A percentile compares a stretch with the other conserved stretches of the same genome.
These are phyloP conservation scores for Podaxis sp. DNA, from an alignment of 768 basidiomycete genomes.

Conservation along the genomic window DNA sequence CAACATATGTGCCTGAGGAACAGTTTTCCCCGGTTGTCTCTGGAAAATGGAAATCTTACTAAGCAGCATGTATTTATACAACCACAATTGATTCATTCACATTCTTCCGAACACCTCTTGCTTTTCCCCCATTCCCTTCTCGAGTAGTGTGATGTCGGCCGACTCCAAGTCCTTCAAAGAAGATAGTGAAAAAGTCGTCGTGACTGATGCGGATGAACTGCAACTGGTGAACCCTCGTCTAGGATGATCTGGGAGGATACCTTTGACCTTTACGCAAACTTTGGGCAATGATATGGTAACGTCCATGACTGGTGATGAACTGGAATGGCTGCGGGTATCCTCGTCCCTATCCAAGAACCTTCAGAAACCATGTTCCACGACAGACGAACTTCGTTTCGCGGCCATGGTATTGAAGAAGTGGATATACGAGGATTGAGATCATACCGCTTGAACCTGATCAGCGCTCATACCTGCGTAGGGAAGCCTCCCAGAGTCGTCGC, in stretches of 20 bases:
- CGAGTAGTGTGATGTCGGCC: constrained; percentile 19
- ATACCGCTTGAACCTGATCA: constrained; percentile 99
- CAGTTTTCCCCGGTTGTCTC: background rate
- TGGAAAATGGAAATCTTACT: constrained; percentile 12
- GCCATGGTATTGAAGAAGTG: constrained; percentile 26
- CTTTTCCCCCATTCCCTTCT: constrained; percentile 10
- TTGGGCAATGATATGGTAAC: constrained; percentile 63
- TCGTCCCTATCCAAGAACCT: constrained; percentile 26
- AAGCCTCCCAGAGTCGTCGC: constrained; percentile 77
- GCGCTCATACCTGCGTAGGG: constrained; percentile 98
- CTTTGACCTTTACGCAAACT: constrained; percentile 23
- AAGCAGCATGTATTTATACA: constrained; percentile 14
- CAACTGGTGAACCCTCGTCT: constrained; percentile 42
- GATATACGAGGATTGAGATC: constrained; percentile 79
- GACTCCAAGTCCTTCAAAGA: constrained; percentile 24
- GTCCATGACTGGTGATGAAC: constrained; percentile 66
- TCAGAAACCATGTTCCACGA: constrained; percentile 20
- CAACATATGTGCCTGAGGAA: background rate
- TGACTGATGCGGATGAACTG: constrained; percentile 40
- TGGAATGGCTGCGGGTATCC: constrained; percentile 94
- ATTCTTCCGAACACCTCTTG: constrained; percentile 1
- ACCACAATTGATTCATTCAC: background rate
- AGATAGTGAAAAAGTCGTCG: constrained; percentile 26
- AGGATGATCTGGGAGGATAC: constrained; percentile 28
- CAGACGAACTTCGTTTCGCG: constrained; percentile 21